phyloP scores from a whole-genome alignment of 1,139 yeast genomes.

The Zygosaccharomyces sapae region DNA sequence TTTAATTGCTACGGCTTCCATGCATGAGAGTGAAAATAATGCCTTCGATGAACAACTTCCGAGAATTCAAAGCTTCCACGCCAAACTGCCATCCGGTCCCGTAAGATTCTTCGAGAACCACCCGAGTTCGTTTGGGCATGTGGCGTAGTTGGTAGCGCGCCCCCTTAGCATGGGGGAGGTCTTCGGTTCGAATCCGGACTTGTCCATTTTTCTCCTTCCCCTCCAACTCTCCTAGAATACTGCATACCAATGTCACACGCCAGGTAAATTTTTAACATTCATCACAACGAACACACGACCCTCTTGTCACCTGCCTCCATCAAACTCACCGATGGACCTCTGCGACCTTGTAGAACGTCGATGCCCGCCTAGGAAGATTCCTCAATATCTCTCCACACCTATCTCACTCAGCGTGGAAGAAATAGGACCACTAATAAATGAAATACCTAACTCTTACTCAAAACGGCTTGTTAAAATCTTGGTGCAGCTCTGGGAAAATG shows the following conservation, averaged over 20 bases:
- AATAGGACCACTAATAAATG: neutral
- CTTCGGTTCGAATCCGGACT: constrained; percentile 7
- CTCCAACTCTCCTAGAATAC: neutral
- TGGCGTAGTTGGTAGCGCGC: constrained; percentile 8
- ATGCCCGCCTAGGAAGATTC: constrained; percentile 5
- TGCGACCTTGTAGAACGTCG: constrained; percentile 5
- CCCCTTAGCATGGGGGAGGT: constrained; percentile 8
- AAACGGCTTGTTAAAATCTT: constrained; percentile 6
- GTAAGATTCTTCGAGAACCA: neutral
- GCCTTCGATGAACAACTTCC: neutral
- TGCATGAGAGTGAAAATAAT: neutral
- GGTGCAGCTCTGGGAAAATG: constrained; percentile 32
- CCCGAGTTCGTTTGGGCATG: neutral
- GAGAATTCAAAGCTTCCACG: neutral
- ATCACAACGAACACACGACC: too few species aligned
- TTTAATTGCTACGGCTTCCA: neutral
- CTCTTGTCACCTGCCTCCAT: neutral
- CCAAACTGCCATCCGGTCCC: neutral
- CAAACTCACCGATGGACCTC: neutral
- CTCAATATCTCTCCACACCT: neutral
- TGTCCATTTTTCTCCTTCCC: neutral
- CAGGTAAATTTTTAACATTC: too few species aligned
- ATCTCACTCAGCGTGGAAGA: neutral
- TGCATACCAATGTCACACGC: neutral
- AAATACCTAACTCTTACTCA: neutral